Conservation (phyloP, 345 rosid species). For the Erodium maritimum region DNA sequence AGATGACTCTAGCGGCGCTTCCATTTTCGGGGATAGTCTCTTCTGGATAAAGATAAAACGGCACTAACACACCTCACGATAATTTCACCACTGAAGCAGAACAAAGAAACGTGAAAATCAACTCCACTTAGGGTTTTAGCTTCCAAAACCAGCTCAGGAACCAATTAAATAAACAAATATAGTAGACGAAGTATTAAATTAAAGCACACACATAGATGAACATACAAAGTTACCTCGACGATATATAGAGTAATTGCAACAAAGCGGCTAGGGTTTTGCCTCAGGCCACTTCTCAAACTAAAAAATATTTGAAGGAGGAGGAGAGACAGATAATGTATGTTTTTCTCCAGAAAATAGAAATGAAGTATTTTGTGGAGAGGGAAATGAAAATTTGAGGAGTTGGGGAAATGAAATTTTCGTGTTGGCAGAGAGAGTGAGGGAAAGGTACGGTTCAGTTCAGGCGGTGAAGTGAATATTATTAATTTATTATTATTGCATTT, state of each 20-base stretch:
- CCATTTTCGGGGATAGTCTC: neutral
- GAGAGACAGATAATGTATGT: neutral
- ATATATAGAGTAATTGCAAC: neutral
- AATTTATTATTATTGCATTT: too few species aligned
- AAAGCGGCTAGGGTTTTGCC: neutral
- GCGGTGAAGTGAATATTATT: neutral
- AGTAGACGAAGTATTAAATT: neutral
- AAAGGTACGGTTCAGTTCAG: neutral
- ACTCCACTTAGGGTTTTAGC: neutral
- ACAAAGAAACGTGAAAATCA: neutral
- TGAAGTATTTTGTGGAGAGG: neutral
- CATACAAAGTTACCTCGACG: too few species aligned
- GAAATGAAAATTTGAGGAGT: neutral
- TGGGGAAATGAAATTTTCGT: neutral
- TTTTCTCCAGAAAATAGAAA: too few species aligned
- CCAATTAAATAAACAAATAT: neutral
- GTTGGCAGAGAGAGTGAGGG: neutral
- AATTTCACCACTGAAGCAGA: neutral
- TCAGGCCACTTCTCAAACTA: neutral
- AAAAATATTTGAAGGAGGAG: neutral
- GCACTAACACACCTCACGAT: neutral
- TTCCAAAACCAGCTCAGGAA: neutral
- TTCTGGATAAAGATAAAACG: neutral
- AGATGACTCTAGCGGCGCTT: neutral
- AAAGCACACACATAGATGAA: too few species aligned